Evolutionary conservation across 2,329 filamentous ascomycete genomes (phyloP).

Genomic region (Epichloe bromicola): DNA sequence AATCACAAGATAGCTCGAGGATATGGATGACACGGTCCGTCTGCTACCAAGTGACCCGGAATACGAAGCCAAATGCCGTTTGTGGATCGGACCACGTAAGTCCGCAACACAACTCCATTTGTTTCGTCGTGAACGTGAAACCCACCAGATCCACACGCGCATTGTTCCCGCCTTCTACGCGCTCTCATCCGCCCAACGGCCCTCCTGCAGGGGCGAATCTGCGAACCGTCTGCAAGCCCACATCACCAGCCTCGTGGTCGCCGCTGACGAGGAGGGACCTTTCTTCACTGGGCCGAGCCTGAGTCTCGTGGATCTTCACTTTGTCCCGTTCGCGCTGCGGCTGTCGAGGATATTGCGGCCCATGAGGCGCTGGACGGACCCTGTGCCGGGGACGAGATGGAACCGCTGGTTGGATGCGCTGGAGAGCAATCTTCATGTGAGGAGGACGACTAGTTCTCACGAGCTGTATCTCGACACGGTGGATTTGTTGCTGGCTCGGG

Average conservation of each 20-base stretch:
- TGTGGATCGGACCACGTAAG: constrained; percentile 71
- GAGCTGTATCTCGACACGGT: constrained; percentile 40
- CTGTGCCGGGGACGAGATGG: constrained; percentile 52
- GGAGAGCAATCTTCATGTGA: constrained; percentile 48
- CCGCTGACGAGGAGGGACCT: constrained; percentile 44
- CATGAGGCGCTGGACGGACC: constrained; percentile 52
- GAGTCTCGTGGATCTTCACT: constrained; percentile 59
- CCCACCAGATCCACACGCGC: constrained; percentile 52
- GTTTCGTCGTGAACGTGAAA: background rate
- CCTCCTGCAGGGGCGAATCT: constrained; percentile 30
- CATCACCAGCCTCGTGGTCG: constrained; percentile 40
- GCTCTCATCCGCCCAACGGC: constrained; percentile 37
- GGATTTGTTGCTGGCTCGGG: constrained; percentile 36
- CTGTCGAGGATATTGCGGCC: constrained; percentile 52
- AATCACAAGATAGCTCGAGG: constrained; percentile 44
- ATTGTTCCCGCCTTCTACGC: constrained; percentile 68
- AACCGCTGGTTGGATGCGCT: constrained; percentile 57
- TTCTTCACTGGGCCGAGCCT: constrained; percentile 48
- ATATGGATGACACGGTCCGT: constrained; percentile 40
- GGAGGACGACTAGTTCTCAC: constrained; percentile 53
- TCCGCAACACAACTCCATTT: background rate
- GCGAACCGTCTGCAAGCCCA: constrained; percentile 50
- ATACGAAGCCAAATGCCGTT: constrained; percentile 56
- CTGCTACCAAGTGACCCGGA: constrained; percentile 55
- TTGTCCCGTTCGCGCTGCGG: constrained; percentile 55